These are phyloP conservation scores for Trichoderma atrobrunneum DNA, from an alignment of 2,329 filamentous ascomycete species.

Conservation along the genomic window DNA sequence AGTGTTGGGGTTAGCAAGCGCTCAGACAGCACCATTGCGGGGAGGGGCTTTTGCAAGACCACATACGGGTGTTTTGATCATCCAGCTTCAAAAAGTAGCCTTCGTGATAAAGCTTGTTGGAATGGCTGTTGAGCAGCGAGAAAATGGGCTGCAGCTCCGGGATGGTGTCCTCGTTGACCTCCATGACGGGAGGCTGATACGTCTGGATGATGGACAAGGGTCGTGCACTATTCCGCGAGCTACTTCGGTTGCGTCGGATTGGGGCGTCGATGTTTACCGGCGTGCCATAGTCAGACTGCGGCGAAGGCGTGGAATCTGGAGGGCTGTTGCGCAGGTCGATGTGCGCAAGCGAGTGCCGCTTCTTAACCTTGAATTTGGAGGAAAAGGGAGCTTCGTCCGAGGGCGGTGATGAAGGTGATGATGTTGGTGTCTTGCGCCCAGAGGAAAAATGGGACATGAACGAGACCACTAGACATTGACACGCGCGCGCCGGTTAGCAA, in stretches of 20 bases:
- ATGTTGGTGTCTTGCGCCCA: slow-evolving; percentile 45
- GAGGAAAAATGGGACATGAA: slow-evolving; percentile 81
- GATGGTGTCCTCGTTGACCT: slow-evolving; percentile 78
- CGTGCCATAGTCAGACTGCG: slow-evolving; percentile 44
- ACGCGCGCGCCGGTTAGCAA: not conserved
- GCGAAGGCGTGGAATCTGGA: slow-evolving; percentile 35
- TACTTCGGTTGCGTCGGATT: slow-evolving; percentile 41
- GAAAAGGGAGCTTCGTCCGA: slow-evolving; percentile 35
- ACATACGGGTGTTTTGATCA: slow-evolving; percentile 84
- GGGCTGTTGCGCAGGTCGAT: slow-evolving; percentile 38
- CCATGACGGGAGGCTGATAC: slow-evolving; percentile 82
- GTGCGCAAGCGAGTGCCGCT: slow-evolving; percentile 38
- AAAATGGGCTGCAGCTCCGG: slow-evolving; percentile 95
- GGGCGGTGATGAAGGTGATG: slow-evolving; percentile 46
- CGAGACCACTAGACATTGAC: slow-evolving; percentile 64
- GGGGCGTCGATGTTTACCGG: slow-evolving; percentile 45
- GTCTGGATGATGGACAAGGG: slow-evolving; percentile 84
- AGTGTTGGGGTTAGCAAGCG: slow-evolving; percentile 9
- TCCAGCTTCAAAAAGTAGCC: slow-evolving; percentile 97
- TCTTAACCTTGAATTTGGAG: slow-evolving; percentile 26
- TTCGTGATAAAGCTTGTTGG: slow-evolving; percentile 95
- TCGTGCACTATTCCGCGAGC: slow-evolving; percentile 56
- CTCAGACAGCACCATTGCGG: not conserved
- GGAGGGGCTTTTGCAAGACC: not conserved
- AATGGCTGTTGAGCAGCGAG: slow-evolving; percentile 88